Percentiles rank a stretch among this genome's conserved stretches.
phyloP scores from a whole-genome alignment of 441 rosid genomes.

The Raphanus hybrid region DNA sequence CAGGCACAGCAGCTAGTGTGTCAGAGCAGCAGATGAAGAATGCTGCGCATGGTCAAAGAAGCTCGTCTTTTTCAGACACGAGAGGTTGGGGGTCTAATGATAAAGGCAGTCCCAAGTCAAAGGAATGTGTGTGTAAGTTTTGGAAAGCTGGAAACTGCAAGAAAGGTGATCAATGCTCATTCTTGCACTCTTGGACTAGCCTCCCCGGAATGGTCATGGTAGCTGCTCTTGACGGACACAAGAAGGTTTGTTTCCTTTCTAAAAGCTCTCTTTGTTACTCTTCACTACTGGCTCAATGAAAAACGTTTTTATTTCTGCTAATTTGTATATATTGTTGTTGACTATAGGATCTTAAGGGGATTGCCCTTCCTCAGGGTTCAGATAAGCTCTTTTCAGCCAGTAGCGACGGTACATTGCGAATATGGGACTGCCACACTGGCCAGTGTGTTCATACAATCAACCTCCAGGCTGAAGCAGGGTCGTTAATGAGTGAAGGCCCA shows the following conservation, averaged over 20 bases:
- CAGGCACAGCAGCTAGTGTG: background rate
- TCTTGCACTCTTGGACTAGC: too few species aligned
- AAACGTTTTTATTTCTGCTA: background rate
- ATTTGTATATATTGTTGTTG: background rate
- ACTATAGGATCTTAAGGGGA: constrained; percentile 44
- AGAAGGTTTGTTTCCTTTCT: constrained; percentile 44
- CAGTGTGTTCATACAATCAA: constrained; percentile 33
- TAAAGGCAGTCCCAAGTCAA: constrained; percentile 14
- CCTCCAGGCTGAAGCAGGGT: constrained; percentile 35
- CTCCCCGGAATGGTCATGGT: too few species aligned
- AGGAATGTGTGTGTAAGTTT: constrained; percentile 33
- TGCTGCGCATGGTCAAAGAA: constrained; percentile 1
- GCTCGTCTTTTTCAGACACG: constrained; percentile 9
- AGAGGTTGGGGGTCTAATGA: constrained; percentile 12
- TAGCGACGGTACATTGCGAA: constrained; percentile 44
- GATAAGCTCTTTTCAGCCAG: constrained; percentile 54
- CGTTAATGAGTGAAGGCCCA: constrained; percentile 50
- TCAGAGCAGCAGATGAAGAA: constrained; percentile 15
- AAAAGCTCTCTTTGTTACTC: background rate
- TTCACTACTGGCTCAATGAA: background rate
- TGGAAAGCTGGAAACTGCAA: too few species aligned
- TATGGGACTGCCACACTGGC: constrained; percentile 59
- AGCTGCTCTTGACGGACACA: constrained; percentile 32
- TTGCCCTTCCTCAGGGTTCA: constrained; percentile 49
- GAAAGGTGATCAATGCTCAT: too few species aligned